Conservation (phyloP, 257 asterid genomes). For the Solanum tarapatanum region DNA sequence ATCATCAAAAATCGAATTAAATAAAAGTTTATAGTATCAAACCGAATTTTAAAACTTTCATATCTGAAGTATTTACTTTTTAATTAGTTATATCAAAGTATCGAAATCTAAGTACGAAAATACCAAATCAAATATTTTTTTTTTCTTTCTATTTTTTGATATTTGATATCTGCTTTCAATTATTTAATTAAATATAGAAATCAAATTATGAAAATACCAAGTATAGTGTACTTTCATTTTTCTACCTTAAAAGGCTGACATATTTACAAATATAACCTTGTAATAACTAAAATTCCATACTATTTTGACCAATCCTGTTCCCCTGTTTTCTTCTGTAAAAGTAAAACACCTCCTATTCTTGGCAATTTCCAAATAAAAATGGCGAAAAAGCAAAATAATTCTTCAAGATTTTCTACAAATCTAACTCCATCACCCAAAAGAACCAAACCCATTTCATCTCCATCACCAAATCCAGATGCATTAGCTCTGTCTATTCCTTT, state of each 20-base stretch:
- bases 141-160: too few species aligned
- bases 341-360: background rate
- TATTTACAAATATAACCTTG: background rate
- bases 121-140: background rate
- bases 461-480: conserved; percentile 7
- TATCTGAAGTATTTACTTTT: too few species aligned
- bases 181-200: background rate
- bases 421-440: background rate
- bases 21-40: rapidly evolving
- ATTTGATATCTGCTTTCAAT: too few species aligned
- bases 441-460: background rate
- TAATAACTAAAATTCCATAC: background rate
- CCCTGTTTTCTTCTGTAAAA: background rate
- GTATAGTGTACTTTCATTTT: background rate
- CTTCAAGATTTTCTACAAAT: background rate
- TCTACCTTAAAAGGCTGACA: background rate
- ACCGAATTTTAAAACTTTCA: background rate
- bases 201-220: background rate
- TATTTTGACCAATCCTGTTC: background rate
- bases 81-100: too few species aligned
- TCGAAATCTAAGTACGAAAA: too few species aligned
- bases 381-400: background rate
- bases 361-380: background rate
- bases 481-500: conserved; percentile 34
- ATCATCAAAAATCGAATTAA: background rate